Evolutionary conservation across 2,329 filamentous ascomycete species (phyloP), one percentile per base, ranked within the genome.

Genomic region (Scytalidium lignicola): DNA sequence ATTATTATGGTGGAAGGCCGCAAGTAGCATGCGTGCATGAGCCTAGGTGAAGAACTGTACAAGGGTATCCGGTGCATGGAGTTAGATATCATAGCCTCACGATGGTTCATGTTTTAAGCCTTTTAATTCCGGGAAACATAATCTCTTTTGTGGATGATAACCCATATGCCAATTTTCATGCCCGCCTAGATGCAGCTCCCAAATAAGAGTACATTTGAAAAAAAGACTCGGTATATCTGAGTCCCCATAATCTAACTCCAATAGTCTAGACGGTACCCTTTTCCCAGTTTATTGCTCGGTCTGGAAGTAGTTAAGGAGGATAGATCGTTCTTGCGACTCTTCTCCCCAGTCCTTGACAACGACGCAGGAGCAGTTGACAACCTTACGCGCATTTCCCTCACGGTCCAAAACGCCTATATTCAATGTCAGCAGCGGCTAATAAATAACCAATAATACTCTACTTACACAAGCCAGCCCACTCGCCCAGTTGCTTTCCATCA

Each of bases 271-370:
- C 32, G 32, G 32, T 37, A 46, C 55, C 54, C 55, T 39, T 45
- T 55, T 55, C 46, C 46, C 22, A 52, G 51, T 67, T 76, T 84
- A 85, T 72, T 84, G 81, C 74, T 84, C 81, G 73, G 90, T 96
- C 82, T 96, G 88, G 91, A 99, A 97, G 88, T 99, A 99, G 87
- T 99, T 96, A 75, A 99, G 90, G 73, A 99, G 88, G 76, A 97
- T 90, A 70, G 86, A 90, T 72, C 93, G 91, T 85, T 99, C 93
- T 80, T 95, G 91, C 63, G 88, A 95, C 82, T 99, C 93, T 85
- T 97, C 93, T 83, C 93, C 93, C 93, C 93, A 99, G 77, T 99
- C 91, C 82, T 93, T 92, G 70, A 99, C 93, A 58, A 99, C 93
- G 68, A 99, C 93, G 83, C 93, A 97, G 70, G 92, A 97, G 90